These are phyloP conservation scores for Chytriomyces sp. DNA, from an alignment of 192 early-diverging fungal species.

Conservation along the genomic window DNA sequence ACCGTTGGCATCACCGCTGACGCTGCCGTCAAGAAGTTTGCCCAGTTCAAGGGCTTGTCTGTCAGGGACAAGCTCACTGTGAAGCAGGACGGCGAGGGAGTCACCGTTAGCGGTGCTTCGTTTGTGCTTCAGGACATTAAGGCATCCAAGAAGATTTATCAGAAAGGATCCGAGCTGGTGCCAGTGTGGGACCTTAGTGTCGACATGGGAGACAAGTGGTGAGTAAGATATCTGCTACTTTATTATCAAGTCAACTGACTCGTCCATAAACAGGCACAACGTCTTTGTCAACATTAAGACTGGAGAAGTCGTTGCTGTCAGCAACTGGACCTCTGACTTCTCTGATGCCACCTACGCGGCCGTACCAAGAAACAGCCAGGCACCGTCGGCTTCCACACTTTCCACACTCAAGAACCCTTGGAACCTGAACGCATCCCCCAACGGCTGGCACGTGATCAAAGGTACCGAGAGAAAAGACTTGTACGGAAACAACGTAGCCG, in stretches of 20 bases:
- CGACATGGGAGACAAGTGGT: constrained; percentile 9
- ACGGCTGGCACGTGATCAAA: constrained; percentile 16
- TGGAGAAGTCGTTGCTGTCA: constrained; percentile 15
- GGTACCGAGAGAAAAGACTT: background rate
- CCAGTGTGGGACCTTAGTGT: constrained; percentile 15
- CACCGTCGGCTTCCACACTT: background rate
- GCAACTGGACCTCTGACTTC: constrained; percentile 13
- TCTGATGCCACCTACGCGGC: too few relatives aligned
- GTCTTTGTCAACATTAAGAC: constrained; percentile 16
- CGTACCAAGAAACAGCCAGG: too few relatives aligned
- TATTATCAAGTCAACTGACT: too few relatives aligned
- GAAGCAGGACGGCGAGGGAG: background rate
- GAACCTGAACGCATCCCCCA: background rate
- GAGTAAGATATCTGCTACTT: too few relatives aligned
- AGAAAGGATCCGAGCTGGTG: constrained; percentile 2
- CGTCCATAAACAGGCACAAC: background rate
- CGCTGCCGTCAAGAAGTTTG: constrained; percentile 6
- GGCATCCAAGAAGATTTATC: background rate
- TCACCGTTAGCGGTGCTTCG: background rate
- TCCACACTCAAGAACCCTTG: background rate
- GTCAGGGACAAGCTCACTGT: constrained; percentile 13
- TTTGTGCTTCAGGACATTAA: constrained; percentile 2
- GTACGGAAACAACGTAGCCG: constrained; percentile 27
- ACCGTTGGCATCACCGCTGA: background rate
- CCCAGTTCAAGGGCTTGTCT: background rate